Conservation (phyloP, 2,329 filamentous ascomycete genomes). For the Aureobasidium sp. region DNA sequence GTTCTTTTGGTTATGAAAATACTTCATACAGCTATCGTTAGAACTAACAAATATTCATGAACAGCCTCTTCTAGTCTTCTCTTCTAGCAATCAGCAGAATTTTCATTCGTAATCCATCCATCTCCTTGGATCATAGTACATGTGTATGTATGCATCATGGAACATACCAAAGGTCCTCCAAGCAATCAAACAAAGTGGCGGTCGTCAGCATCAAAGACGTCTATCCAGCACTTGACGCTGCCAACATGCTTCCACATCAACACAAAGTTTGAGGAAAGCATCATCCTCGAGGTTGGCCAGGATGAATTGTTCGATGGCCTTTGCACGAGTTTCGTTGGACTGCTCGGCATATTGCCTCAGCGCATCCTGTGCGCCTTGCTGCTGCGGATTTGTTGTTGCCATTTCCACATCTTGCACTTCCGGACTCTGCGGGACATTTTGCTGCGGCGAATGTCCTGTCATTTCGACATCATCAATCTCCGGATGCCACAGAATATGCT, state of each 20-base stretch:
- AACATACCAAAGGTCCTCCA: not conserved
- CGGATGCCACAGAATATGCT: not conserved
- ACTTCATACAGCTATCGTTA: no score
- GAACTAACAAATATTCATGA: not conserved
- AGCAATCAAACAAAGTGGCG: not conserved
- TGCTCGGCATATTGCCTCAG: constrained; percentile 30
- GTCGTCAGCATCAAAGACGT: constrained; percentile 14
- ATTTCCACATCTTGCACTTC: not conserved
- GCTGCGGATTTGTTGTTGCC: not conserved
- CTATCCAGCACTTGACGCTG: constrained; percentile 38
- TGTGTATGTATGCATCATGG: not conserved
- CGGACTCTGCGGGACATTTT: constrained; percentile 6
- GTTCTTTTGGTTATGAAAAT: no score
- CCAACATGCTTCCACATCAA: constrained; percentile 45
- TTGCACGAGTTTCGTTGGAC: constrained; percentile 33
- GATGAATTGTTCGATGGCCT: constrained; percentile 43
- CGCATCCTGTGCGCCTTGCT: constrained; percentile 8
- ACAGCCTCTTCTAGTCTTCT: not conserved
- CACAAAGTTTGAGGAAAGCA: constrained; percentile 42
- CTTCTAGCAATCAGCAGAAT: not conserved
- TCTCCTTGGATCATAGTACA: not conserved
- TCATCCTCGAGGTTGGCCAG: constrained; percentile 42
- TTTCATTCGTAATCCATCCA: not conserved
- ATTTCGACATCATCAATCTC: not conserved
- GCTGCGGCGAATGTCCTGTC: not conserved